Conservation (phyloP, 2,329 filamentous ascomycete species). For the Penicillium sp. region DNA sequence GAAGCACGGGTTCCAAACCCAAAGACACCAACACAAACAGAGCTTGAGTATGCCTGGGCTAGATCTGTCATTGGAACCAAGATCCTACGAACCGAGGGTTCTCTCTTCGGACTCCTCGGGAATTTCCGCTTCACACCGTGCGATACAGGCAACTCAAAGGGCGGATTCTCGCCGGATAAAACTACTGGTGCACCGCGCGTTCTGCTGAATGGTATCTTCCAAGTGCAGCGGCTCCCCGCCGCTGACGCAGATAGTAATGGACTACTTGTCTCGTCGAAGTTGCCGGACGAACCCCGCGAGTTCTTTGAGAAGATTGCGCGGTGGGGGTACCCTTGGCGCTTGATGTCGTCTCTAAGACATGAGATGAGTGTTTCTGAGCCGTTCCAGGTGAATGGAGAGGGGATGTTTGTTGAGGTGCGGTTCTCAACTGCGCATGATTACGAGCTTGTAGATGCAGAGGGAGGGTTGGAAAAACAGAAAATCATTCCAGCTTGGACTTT, state of each 20-base stretch:
- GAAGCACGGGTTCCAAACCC: conserved; percentile 5
- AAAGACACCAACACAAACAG: not conserved
- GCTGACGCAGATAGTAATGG: conserved; percentile 15
- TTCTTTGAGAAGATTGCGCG: conserved; percentile 30
- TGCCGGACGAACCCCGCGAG: conserved; percentile 19
- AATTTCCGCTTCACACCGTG: conserved; percentile 15
- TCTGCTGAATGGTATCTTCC: conserved; percentile 24
- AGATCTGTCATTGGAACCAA: conserved; percentile 18
- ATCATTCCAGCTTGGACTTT: conserved; percentile 24
- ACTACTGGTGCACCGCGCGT: conserved; percentile 2
- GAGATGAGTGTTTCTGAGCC: conserved; percentile 30
- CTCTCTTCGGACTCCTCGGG: conserved; percentile 18
- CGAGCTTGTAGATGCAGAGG: conserved; percentile 23
- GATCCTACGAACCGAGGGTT: conserved; percentile 20
- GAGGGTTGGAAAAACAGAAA: conserved; percentile 22
- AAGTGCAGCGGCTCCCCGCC: conserved; percentile 17
- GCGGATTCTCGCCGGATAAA: conserved; percentile 13
- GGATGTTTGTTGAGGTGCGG: conserved; percentile 29
- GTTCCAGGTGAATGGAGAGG: conserved; percentile 16
- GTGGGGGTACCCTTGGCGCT: conserved; percentile 34
- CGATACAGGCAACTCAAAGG: conserved; percentile 17
- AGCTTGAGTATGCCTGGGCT: conserved; percentile 28
- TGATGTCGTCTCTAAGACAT: conserved; percentile 27
- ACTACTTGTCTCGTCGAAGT: conserved; percentile 22
- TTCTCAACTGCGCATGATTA: conserved; percentile 32